Base-by-base conservation (phyloP, 257 asterid genomes). In the Solanum appendiculatum region DNA sequence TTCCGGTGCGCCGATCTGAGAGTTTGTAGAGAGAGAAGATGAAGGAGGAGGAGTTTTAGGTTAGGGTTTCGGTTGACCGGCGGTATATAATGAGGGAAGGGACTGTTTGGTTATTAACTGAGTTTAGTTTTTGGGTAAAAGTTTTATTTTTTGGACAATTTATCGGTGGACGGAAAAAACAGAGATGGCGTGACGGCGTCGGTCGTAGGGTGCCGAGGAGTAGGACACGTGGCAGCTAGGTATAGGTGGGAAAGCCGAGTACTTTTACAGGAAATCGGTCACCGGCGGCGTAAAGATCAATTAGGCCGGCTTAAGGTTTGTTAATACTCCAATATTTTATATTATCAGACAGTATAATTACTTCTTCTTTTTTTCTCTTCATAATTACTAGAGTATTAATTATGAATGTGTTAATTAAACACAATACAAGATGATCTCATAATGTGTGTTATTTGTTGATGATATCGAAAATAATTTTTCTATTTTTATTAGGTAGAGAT, bases 121-220 rank as follows among this genome's bases (percentile, higher is more conserved):
- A 44, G 33, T 85, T 54, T 56, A 60, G 69, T 7, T 12, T 12
- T 69, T 33, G 36, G 37, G 56, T 54, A 77, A 77, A 77, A 42
- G 60, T 77, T 42, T 7, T 42, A 27, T 74, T 64, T 29, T 84
- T 64, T 63, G 56, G 27, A 64, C 37, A 80, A 34, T 86, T 64
- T 84, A 88, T 86, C 88, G 87, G 87, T 82, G 66, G 64, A 91
- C 91, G 91, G 90, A 72, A 88, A 84, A 89, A 87, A 63, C 87
- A 27, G 89, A 87, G 73, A 85, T 21, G 44, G 82, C 21, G 58
- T 85, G 90, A 86, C 88, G 92, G 91, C 89, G 90, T 85, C 86
- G 89, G 85, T 27, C 16, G 9, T 29, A 46, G 9, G 85, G 56
- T 18, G 80, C 80, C 80, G 80, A 16, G 36, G 29, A 75, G 12